These are phyloP conservation scores for Ganoderma lingzhi DNA, from an alignment of 1,284 basidiomycete species.

Conservation along the genomic window DNA sequence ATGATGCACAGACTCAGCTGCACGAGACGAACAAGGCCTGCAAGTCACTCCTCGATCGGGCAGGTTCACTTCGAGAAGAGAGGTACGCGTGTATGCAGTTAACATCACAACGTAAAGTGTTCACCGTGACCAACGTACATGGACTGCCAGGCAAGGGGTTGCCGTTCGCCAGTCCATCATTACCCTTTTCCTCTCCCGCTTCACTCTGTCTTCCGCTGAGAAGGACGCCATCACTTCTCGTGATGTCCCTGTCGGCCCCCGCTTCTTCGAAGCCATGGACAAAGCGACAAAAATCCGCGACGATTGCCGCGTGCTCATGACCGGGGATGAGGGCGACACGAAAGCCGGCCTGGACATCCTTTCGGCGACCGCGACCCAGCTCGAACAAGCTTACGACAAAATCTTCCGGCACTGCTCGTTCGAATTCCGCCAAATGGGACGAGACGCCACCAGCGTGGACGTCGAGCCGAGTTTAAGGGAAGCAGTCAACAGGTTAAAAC, in stretches of 20 bases:
- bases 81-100: conserved; percentile 56
- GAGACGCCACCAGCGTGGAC: conserved; percentile 78
- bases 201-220: conserved; percentile 84
- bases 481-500: conserved; percentile 76
- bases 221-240: conserved; percentile 78
- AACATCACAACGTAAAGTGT: neutral
- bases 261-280: conserved; percentile 89
- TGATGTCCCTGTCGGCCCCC: conserved; percentile 76
- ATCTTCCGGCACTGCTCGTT: conserved; percentile 87
- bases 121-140: neutral
- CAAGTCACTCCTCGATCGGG: conserved; percentile 85
- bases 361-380: conserved; percentile 78
- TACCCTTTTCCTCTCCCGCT: conserved; percentile 81
- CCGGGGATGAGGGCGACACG: conserved; percentile 39
- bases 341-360: conserved; percentile 85
- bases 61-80: conserved; percentile 83
- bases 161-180: conserved; percentile 80
- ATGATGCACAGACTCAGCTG: conserved; percentile 84
- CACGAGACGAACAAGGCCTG: conserved; percentile 82
- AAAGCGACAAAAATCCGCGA: conserved; percentile 84
- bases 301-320: conserved; percentile 88
- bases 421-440: conserved; percentile 86
- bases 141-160: conserved; percentile 63
- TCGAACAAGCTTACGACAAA: conserved; percentile 93
- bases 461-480: conserved; percentile 78